Evolutionary conservation across 495 filamentous ascomycete species (phyloP).

Genomic region (Aspergillus mulundensis): DNA sequence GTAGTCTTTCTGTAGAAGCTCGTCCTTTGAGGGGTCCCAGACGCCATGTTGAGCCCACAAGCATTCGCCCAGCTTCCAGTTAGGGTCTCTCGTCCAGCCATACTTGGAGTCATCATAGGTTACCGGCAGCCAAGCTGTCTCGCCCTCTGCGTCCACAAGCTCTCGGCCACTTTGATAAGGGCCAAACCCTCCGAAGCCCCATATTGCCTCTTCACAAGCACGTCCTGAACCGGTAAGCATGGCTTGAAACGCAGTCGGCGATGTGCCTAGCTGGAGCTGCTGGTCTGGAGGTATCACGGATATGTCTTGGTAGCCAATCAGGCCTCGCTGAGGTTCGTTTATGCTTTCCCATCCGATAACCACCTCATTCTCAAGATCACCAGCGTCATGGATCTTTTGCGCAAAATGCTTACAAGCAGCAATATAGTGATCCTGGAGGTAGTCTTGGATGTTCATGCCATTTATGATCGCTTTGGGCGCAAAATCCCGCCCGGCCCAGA

Average conservation of each 20-base stretch:
- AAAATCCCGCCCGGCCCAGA: slow-evolving; percentile 90
- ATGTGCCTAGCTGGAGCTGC: slow-evolving; percentile 87
- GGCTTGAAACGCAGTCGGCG: slow-evolving; percentile 91
- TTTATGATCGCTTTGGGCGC: slow-evolving; percentile 94
- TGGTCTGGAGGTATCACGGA: slow-evolving; percentile 80
- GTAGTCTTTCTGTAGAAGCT: slow-evolving; percentile 78
- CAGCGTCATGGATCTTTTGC: slow-evolving; percentile 80
- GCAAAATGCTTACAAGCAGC: slow-evolving; percentile 76
- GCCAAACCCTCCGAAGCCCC: slow-evolving; percentile 90
- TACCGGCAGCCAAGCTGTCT: slow-evolving; percentile 74
- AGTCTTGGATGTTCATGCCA: slow-evolving; percentile 94
- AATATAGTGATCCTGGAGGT: slow-evolving; percentile 83
- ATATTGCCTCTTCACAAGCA: slow-evolving; percentile 82
- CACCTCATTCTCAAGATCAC: slow-evolving; percentile 78
- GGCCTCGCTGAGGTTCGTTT: slow-evolving; percentile 89
- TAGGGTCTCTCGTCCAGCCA: slow-evolving; percentile 81
- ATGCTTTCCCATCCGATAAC: slow-evolving; percentile 94
- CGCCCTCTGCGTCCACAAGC: slow-evolving; percentile 84
- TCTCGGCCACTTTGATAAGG: slow-evolving; percentile 81
- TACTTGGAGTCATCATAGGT: slow-evolving; percentile 82
- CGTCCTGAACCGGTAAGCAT: slow-evolving; percentile 86
- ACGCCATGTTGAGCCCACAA: slow-evolving; percentile 96
- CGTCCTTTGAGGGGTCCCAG: slow-evolving; percentile 81
- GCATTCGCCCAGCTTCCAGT: slow-evolving; percentile 89
- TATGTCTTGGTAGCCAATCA: slow-evolving; percentile 82